These are phyloP conservation scores for Geotrichum fermentans DNA, from an alignment of 1,139 yeast species.

Conservation along the genomic window DNA sequence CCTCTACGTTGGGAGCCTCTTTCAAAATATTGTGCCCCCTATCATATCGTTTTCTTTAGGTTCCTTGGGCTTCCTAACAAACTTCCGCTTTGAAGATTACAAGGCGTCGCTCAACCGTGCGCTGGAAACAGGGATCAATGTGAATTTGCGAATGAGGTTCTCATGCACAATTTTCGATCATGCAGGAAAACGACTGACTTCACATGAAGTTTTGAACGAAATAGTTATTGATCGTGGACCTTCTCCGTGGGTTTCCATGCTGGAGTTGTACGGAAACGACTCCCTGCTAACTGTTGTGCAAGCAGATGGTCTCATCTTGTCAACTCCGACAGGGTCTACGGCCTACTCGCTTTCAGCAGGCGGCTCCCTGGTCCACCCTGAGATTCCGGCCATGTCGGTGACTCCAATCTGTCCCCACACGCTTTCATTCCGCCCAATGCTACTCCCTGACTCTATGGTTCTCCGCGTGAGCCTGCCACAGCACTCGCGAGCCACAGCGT, in stretches of 20 bases:
- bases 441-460: constrained; percentile 80
- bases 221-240: constrained; percentile 85
- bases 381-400: constrained; percentile 80
- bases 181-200: constrained; percentile 55
- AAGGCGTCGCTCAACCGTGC: constrained; percentile 52
- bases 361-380: constrained; percentile 85
- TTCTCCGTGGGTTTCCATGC: constrained; percentile 76
- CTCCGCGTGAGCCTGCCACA: constrained; percentile 71
- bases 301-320: constrained; percentile 83
- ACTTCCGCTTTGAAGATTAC: constrained; percentile 68
- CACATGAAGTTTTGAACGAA: constrained; percentile 79
- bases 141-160: constrained; percentile 76
- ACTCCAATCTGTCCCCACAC: constrained; percentile 94
- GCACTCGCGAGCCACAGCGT: constrained; percentile 69
- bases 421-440: constrained; percentile 77
- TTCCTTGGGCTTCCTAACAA: constrained; percentile 75
- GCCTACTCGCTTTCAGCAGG: constrained; percentile 90
- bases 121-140: constrained; percentile 64
- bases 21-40: constrained; percentile 81
- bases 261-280: constrained; percentile 80
- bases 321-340: constrained; percentile 90
- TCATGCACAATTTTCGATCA: constrained; percentile 51
- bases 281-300: constrained; percentile 77
- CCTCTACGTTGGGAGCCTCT: constrained; percentile 68
- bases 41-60: constrained; percentile 80